phyloP scores from a whole-genome alignment of 2,329 filamentous ascomycete species.

The Aspergillus awamori region DNA sequence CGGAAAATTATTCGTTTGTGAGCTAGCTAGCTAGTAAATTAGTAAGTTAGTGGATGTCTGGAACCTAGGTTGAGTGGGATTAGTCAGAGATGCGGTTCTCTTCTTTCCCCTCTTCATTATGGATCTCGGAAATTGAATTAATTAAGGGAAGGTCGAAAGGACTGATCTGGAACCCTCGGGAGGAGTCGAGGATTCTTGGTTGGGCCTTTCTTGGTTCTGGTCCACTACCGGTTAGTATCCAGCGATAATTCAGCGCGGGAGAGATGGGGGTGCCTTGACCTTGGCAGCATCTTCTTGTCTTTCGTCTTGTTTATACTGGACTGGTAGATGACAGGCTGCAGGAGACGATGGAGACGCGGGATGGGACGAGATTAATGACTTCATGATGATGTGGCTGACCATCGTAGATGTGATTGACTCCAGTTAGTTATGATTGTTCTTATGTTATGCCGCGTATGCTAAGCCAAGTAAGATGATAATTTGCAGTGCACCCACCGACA shows the following conservation, averaged over 20 bases:
- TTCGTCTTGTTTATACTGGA: not conserved
- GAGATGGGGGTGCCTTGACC: not conserved
- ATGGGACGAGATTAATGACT: slow-evolving; percentile 2
- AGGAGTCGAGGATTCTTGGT: slow-evolving; percentile 5
- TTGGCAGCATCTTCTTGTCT: not conserved
- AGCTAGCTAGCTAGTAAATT: too few relatives aligned
- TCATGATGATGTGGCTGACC: not conserved
- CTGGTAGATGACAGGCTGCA: not conserved
- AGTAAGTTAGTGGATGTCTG: not conserved
- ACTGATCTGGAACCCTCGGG: slow-evolving; percentile 10
- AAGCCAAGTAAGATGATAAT: not conserved
- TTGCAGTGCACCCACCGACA: not conserved
- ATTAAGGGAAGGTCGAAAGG: slow-evolving; percentile 6
- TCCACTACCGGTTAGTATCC: not conserved
- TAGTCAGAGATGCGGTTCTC: not conserved
- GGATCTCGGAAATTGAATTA: slow-evolving; percentile 10
- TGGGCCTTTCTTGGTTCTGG: not conserved
- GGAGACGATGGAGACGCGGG: not conserved
- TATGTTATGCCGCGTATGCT: too few relatives aligned
- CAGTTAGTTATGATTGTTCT: not conserved
- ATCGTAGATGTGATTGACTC: not conserved
- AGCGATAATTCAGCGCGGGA: not conserved
- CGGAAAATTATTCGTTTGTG: slow-evolving; percentile 3
- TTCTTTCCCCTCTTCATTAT: not conserved
- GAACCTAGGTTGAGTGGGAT: not conserved